Evolutionary conservation across 1,284 basidiomycete genomes (phyloP).

Genomic region (Wallemia mellicola): DNA sequence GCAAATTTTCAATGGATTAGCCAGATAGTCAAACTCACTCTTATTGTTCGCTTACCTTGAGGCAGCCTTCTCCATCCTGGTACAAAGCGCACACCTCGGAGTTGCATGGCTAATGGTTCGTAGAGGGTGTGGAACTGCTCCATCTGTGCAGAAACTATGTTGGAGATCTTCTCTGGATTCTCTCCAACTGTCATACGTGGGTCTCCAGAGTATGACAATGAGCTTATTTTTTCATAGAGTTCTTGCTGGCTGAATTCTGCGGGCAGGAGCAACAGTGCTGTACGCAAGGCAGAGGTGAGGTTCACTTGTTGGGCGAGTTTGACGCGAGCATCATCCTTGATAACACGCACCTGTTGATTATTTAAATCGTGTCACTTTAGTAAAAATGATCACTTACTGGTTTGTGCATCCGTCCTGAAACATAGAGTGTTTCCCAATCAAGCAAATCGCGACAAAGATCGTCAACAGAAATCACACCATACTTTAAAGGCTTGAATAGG

Average conservation of each 20-base stretch:
- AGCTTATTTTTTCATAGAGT: slow-evolving; percentile 59
- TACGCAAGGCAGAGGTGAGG: slow-evolving; percentile 56
- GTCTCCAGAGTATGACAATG: slow-evolving; percentile 66
- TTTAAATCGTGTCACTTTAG: not conserved
- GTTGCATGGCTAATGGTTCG: slow-evolving; percentile 38
- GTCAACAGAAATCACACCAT: slow-evolving; percentile 82
- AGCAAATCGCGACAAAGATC: slow-evolving; percentile 63
- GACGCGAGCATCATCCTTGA: slow-evolving; percentile 64
- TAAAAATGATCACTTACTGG: slow-evolving; percentile 17
- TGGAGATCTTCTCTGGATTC: slow-evolving; percentile 74
- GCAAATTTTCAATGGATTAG: no score
- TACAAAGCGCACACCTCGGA: slow-evolving; percentile 42
- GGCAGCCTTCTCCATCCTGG: not conserved
- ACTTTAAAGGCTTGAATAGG: slow-evolving; percentile 50
- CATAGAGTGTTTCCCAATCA: slow-evolving; percentile 77
- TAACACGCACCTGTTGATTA: slow-evolving; percentile 29
- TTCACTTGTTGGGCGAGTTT: slow-evolving; percentile 76
- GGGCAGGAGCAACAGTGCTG: slow-evolving; percentile 36
- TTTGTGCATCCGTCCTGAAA: slow-evolving; percentile 90
- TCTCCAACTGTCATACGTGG: slow-evolving; percentile 73
- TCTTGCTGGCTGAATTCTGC: slow-evolving; percentile 37
- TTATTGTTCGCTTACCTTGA: not conserved
- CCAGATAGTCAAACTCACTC: not conserved
- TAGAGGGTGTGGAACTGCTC: slow-evolving; percentile 68
- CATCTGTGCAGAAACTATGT: slow-evolving; percentile 58